Conservation (phyloP, 371 early-diverging fungal genomes). For the Haplosporangium sp. region DNA sequence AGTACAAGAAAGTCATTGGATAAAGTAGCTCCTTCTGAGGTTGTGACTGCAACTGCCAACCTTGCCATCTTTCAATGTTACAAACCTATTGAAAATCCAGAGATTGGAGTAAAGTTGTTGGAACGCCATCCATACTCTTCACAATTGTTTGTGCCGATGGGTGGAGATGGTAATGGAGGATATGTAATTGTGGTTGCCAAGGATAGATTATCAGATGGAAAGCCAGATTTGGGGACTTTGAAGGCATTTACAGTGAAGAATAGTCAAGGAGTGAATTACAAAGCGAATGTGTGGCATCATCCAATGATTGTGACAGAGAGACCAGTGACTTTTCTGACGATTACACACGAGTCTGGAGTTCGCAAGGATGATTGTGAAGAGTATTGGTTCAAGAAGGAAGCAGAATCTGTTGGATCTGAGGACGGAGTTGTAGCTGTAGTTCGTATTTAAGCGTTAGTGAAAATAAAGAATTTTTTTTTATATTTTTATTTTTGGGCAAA, state of each 20-base stretch:
- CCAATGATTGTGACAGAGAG: conserved; percentile 78
- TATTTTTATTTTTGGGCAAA: conserved; percentile 5
- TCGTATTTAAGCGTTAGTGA: conserved; percentile 7
- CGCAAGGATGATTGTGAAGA: conserved; percentile 78
- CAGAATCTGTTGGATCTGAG: conserved; percentile 29
- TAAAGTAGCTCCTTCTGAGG: conserved; percentile 3
- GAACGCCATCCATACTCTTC: conserved; percentile 90
- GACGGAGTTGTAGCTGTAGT: conserved; percentile 35
- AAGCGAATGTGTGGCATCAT: conserved; percentile 89
- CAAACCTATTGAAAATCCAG: conserved; percentile 61
- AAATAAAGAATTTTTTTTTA: neutral
- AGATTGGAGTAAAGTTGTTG: conserved; percentile 74
- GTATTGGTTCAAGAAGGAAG: conserved; percentile 50
- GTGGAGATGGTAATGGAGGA: conserved; percentile 61
- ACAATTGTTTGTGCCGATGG: conserved; percentile 90
- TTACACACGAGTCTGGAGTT: conserved; percentile 80
- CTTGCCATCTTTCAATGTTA: conserved; percentile 79
- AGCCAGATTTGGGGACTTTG: conserved; percentile 80
- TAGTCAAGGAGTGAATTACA: conserved; percentile 87
- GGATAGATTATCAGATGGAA: conserved; percentile 72
- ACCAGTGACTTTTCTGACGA: conserved; percentile 70
- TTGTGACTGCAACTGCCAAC: conserved; percentile 61
- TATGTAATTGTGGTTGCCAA: conserved; percentile 86
- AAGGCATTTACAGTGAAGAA: conserved; percentile 80
- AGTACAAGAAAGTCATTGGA: conserved; percentile 36